phyloP scores from a whole-genome alignment of 805 yeast species.

The Cyberlindnera mycetangii region DNA sequence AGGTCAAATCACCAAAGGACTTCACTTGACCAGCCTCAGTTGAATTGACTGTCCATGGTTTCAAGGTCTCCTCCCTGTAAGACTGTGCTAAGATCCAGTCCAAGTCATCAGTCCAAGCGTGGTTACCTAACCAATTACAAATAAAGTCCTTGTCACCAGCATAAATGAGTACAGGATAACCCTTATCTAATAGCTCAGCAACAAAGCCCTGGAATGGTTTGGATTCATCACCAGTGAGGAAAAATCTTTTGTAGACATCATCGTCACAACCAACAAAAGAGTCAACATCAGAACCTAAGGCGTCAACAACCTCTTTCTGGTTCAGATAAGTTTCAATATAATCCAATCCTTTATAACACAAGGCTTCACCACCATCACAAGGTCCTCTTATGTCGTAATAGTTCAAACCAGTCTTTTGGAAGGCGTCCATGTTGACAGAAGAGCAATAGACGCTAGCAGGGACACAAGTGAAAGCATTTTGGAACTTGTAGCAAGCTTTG shows the following conservation, averaged over 20 bases:
- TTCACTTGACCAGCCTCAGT: slow-evolving; percentile 70
- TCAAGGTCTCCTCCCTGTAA: slow-evolving; percentile 41
- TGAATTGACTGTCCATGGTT: slow-evolving; percentile 39
- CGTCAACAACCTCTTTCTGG: slow-evolving; percentile 62
- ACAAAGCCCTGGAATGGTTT: slow-evolving; percentile 80
- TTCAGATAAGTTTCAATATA: slow-evolving; percentile 76
- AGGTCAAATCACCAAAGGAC: slow-evolving; percentile 67
- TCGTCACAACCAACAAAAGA: slow-evolving; percentile 64
- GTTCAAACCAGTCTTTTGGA: slow-evolving; percentile 74
- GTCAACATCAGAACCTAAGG: slow-evolving; percentile 84
- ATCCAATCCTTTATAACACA: slow-evolving; percentile 72
- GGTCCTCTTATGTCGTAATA: slow-evolving; percentile 80
- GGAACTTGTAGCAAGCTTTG: slow-evolving; percentile 60
- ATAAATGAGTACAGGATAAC: slow-evolving; percentile 77
- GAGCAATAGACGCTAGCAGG: slow-evolving; percentile 85
- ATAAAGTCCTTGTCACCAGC: slow-evolving; percentile 96
- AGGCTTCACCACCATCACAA: slow-evolving; percentile 67
- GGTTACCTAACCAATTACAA: slow-evolving; percentile 91
- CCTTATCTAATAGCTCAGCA: slow-evolving; percentile 62
- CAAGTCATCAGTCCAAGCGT: slow-evolving; percentile 72
- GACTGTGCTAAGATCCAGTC: slow-evolving; percentile 58
- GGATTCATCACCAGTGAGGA: slow-evolving; percentile 79
- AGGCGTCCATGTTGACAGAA: slow-evolving; percentile 63
- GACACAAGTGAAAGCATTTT: slow-evolving; percentile 70
- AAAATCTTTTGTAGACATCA: slow-evolving; percentile 65